Evolutionary conservation across 257 asterid genomes (phyloP), one percentile per base, ranked within the genome.

Genomic region (Ocimum tenuiflorum): DNA sequence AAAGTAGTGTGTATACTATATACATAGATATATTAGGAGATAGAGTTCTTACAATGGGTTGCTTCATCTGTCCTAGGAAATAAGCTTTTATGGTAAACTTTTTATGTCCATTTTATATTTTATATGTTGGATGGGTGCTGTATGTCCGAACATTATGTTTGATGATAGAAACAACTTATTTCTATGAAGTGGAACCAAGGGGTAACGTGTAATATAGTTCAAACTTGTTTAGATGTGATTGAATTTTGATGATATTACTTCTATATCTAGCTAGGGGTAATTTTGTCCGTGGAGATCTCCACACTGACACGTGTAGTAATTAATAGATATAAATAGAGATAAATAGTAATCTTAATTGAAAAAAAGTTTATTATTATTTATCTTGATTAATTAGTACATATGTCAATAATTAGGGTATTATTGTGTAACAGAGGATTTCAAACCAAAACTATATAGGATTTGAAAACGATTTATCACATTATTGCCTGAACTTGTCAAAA

Each of bases 1-100:
- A 52, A 41, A 51, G 46, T 17, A 60, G 12, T 55, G 46, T 63
- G 54, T 56, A 66, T 49, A 66, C 42, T 46, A 38, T 38, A 0
- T 38, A n/a, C n/a, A n/a, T n/a, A n/a, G n/a, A n/a, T n/a, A 29
- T 61, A 13, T 27, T 7, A 47, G 58, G 47, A 33, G 41, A 41
- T 54, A 38, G 47, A 39, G 47, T 7, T 52, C 24, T 11, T 22
- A 43, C 36, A 39, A 6, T 58, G 11, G 36, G 59, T 19, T 12
- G 59, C 39, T 12, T 24, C 15, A 27, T 27, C 10, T 53, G 20
- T 24, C 27, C 22, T 1, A 29, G 6, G 27, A 18, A 31, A 29
- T 0, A 14, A 52, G 15, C 6, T 14, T 27, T 27, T 14, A 19
- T 33, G 10, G 8, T 7, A 43, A 8, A 38, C 41, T 11, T 35